Evolutionary conservation across 306 rosid species (phyloP), one percentile per base, ranked within the genome.

Genomic region (Prinsepia uniflora): DNA sequence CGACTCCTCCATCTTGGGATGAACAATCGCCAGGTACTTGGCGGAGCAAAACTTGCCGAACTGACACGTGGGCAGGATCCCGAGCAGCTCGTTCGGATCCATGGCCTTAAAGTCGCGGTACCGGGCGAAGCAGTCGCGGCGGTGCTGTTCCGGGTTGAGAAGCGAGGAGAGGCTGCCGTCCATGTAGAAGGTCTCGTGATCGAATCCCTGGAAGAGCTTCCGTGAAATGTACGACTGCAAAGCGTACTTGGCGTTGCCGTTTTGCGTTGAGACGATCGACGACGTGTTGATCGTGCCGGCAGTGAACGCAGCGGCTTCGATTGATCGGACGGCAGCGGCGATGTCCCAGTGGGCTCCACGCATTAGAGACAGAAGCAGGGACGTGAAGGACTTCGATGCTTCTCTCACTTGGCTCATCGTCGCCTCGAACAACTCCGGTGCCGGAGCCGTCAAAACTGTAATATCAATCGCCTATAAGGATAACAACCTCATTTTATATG

Each of bases 1-100:
- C 13, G 99, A 94, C 82, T 89, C 97, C 83, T 94, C 99, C 99
- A 91, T 94, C 81, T 91, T 94, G 49, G 97, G 92, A 78, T 90
- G 99, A 47, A 91, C 86, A 59, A 94, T 82, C 55, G 96, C 81
- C 58, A 91, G 89, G 78, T 94, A 94, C 92, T 89, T 94, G 82
- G 88, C 86, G 70, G 86, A 84, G 81, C 96, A 91, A 83, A 94
- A 91, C 80, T 89, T 91, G 3, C 99, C 99, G 46, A 94, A 91
- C 72, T 89, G 89, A 79, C 99, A 94, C 4, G 86, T 65, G 48
- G 98, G 98, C 42, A 91, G 73, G 68, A 94, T 82, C 54, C 97
- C 98, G 11, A 94, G 97, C 10, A 94, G 97, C 86, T 94, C 98
- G 0, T 82, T 17, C 14, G 96, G 96, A 60, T 90, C 96, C 97